Evolutionary conservation across 371 early-diverging fungal species (phyloP).

Genomic region (Mortierella sp.): DNA sequence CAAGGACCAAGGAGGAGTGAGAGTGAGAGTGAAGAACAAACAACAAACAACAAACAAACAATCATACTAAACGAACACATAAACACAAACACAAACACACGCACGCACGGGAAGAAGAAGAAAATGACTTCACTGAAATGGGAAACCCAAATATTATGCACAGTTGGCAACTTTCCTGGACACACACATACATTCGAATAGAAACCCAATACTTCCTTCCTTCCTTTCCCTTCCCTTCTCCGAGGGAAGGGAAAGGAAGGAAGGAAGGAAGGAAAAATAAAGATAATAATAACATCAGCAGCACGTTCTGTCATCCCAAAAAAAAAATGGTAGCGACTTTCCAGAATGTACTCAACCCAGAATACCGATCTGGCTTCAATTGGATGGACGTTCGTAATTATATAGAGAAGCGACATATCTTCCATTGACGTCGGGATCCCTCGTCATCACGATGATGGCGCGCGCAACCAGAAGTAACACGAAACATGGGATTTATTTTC

Average conservation of each 20-base stretch:
- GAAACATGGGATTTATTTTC: background rate
- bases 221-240: background rate
- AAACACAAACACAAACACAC: background rate
- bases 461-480: too few relatives aligned
- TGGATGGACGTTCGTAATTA: background rate
- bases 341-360: background rate
- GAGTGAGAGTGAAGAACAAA: background rate
- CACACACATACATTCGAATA: background rate
- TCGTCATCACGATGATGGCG: background rate
- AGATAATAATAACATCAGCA: background rate
- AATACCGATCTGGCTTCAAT: background rate
- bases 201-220: too few relatives aligned
- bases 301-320: background rate
- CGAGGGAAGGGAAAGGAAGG: background rate
- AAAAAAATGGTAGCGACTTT: background rate
- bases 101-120: background rate
- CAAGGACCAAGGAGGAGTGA: too few relatives aligned
- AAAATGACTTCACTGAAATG: background rate
- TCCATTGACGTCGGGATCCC: background rate
- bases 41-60: background rate
- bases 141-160: slow-evolving; percentile 3
- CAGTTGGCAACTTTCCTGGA: background rate
- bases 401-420: background rate
- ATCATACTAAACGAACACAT: background rate
- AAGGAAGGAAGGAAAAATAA: background rate